Evolutionary conservation across 2,329 filamentous ascomycete species (phyloP), one percentile per base, ranked within the genome.

Genomic region (Rhinocladiella similis): DNA sequence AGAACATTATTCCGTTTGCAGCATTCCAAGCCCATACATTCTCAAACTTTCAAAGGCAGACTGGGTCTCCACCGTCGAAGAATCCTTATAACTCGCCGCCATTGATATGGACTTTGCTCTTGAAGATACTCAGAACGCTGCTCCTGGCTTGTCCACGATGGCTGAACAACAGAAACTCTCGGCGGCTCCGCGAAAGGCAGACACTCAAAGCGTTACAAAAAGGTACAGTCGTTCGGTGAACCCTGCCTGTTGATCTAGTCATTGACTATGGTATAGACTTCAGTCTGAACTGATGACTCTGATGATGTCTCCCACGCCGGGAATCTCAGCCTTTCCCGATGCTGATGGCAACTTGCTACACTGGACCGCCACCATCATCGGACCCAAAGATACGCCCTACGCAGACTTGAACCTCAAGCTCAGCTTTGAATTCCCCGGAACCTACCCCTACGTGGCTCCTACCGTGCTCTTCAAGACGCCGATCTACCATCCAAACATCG

Each of bases 241-340:
- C 10, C 10, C 29, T 33, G 10, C 10, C 29, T 33, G 6, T 33
- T 33, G 7, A 2, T 12, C 10, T 12, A 3, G 10, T 33, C 29
- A 33, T 47, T 49, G 20, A 58, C 53, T 16, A 10, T 47, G 25
- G 41, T 60, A 29, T 69, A 97, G 94, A 68, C 82, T 99, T 55
- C 94, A 99, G 76, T 95, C 92, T 47, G 94, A 99, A 76, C 83
- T 99, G 65, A 97, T 99, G 93, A 88, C 94, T 73, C 86, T 99
- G 66, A 97, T 99, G 94, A 92, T 91, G 67, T 92, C 92, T 41
- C 88, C 92, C 1, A 92, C 93, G 0, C 91, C 92, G 13, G 94
- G 94, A 64, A 87, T 97, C 69, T 96, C 92, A 54, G 95, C 95
- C 62, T 99, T 99, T 73, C 94, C 94, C 25, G 88, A 90, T 57